Evolutionary conservation across 257 asterid genomes (phyloP), one percentile per base, ranked within the genome.

Genomic region (Capsicum baccatum): DNA sequence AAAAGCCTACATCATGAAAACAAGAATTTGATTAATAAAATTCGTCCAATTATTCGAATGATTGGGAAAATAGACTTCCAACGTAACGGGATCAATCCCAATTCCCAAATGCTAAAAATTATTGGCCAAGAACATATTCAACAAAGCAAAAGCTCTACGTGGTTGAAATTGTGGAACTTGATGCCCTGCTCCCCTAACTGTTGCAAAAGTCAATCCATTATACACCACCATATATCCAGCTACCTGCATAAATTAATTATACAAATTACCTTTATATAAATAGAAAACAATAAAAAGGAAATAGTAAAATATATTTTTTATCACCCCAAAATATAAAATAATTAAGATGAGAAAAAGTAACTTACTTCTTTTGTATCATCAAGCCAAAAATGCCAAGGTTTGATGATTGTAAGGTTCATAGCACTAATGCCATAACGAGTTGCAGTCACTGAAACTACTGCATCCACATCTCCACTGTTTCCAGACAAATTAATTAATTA

Each of bases 401-500:
- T 85, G 15, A 87, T 66, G 4, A 87, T 88, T 68, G 76, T 87
- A 26, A 89, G 81, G 59, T 89, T 89, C 88, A 89, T 85, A 21
- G 89, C 88, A 82, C 87, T 76, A 42, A 89, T 68, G 37, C 89
- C 71, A 84, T 89, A 89, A 8, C 90, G 84, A 17, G 92, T 85
- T 80, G 89, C 56, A 8, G 90, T 87, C 55, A 89, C 92, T 26
- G 92, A 81, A 71, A 89, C 90, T 35, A 87, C 86, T 50, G 88
- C 86, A 71, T 89, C 92, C 58, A 87, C 89, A 33, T 89, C 92
- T 11, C 92, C 92, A 87, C 92, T 89, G 90, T 80, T 52, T 52
- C 63, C 48, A 26, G 6, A 47, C 62, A 81, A 5, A 10, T 26
- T 26, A 26, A 26, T 26, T 26, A 26, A 57, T n/a, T 39, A 17